These are phyloP conservation scores for Wallacemonas rigidus DNA, from an alignment of 208 protist genomes.

Conservation along the genomic window DNA sequence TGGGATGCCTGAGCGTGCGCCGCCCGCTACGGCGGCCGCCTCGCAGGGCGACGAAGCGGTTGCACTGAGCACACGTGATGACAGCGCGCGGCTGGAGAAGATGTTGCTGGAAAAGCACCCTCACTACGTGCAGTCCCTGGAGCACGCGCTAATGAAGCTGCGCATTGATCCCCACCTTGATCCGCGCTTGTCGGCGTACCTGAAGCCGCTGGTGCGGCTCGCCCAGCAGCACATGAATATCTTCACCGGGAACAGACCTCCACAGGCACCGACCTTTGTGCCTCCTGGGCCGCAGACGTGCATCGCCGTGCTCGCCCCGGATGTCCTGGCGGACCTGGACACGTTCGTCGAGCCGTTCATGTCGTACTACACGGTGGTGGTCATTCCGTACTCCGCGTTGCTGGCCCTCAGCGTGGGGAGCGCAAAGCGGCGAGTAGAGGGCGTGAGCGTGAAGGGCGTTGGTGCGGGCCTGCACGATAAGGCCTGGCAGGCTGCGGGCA, in stretches of 20 bases:
- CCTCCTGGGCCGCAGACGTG: constrained; percentile 35
- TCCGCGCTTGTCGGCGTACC: constrained; percentile 53
- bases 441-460: constrained; percentile 34
- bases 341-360: constrained; percentile 77
- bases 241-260: constrained; percentile 59
- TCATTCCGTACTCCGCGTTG: constrained; percentile 78
- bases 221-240: constrained; percentile 81
- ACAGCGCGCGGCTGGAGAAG: constrained; percentile 45
- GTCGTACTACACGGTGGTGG: constrained; percentile 71
- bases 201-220: constrained; percentile 67
- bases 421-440: constrained; percentile 43
- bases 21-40: constrained; percentile 1
- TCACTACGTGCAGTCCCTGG: constrained; percentile 58
- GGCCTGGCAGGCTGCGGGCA: constrained; percentile 41
- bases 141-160: constrained; percentile 63
- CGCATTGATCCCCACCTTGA: constrained; percentile 58
- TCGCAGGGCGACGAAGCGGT: neutral
- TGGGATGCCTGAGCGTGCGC: neutral
- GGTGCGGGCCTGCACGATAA: constrained; percentile 36
- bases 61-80: constrained; percentile 33
- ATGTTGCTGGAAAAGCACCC: constrained; percentile 60
- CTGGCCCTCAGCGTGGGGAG: constrained; percentile 52
- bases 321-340: constrained; percentile 78
- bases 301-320: constrained; percentile 77
- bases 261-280: constrained; percentile 66